Evolutionary conservation across 352 stramenopile species (phyloP), one percentile per base, ranked within the genome.

Genomic region (Phytophthora boehmeriae): DNA sequence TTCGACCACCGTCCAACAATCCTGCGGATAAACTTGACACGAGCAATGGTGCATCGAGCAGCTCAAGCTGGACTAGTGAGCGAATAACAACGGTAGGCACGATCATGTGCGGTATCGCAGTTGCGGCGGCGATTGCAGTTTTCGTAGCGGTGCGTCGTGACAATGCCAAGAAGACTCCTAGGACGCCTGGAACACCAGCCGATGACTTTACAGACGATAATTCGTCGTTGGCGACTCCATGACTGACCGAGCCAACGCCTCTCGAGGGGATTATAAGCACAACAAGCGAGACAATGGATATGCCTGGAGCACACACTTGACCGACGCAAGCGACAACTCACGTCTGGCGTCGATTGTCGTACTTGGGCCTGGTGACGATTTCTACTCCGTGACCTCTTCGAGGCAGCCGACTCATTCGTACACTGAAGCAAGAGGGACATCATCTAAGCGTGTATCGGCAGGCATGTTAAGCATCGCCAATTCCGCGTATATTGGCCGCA

Each of bases 131-230:
- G 4, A 46, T 85, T 20, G 73, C 59, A 1, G 61, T 82, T n/a
- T 74, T 86, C 44, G 58, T 74, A 8, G 66, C 73, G 19, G 44
- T 78, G 10, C 72, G 69, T 19, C 76, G 60, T 16, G 49, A 67
- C 25, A 51, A 66, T 22, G 45, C 19, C 38, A 60, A 36, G 16
- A 70, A 62, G 47, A 54, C 59, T 8, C 25, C 25, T 2, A 75
- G 63, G 3, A 66, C 45, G 25, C 61, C 73, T 2, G 56, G 61
- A 32, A 86, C 71, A 9, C 74, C 72, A 1, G 42, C 22, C 22
- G 54, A 75, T 5, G 59, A 74, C 30, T 65, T 54, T 30, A 55
- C 43, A 1, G 45, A 63, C 25, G 52, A 75, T 4, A 38, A 60
- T 5, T 74, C 53, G 8, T 58, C 42, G 9, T 45, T 68, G 19